Evolutionary conservation across 371 early-diverging fungal species (phyloP).

Genomic region (Apophysomyces sp.): DNA sequence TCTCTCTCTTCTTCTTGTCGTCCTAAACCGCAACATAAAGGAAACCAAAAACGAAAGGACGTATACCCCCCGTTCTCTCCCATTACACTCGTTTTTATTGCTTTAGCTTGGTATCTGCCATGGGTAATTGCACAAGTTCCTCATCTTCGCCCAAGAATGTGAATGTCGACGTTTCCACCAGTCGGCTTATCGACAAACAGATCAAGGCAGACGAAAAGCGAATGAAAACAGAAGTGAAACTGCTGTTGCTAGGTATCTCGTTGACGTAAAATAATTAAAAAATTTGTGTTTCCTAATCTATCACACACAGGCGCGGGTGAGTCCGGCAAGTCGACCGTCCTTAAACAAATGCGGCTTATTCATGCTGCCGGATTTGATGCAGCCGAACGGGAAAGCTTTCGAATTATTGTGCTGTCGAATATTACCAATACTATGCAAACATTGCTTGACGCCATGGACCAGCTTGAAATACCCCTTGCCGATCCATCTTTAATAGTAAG

Average conservation of each 20-base stretch:
- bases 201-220: slow-evolving; percentile 68
- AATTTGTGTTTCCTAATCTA: not conserved
- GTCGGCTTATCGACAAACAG: slow-evolving; percentile 61
- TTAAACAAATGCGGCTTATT: slow-evolving; percentile 94
- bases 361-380: slow-evolving; percentile 84
- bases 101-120: not conserved
- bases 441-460: slow-evolving; percentile 79
- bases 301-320: slow-evolving; percentile 83
- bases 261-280: not conserved
- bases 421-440: slow-evolving; percentile 82
- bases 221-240: slow-evolving; percentile 77
- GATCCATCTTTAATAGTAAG: slow-evolving; percentile 54
- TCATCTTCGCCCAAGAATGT: not conserved
- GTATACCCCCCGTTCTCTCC: not conserved
- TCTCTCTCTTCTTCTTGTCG: not conserved
- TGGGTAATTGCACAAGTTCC: slow-evolving; percentile 11
- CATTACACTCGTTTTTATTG: not conserved
- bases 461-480: slow-evolving; percentile 61
- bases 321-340: slow-evolving; percentile 92
- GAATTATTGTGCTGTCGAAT: slow-evolving; percentile 83
- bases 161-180: not conserved
- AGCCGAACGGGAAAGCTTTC: slow-evolving; percentile 82
- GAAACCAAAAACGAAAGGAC: not conserved
- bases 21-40: not conserved
- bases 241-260: slow-evolving; percentile 69